Conservation (phyloP, 106 monocot genomes). For the Acorus gramineus region DNA sequence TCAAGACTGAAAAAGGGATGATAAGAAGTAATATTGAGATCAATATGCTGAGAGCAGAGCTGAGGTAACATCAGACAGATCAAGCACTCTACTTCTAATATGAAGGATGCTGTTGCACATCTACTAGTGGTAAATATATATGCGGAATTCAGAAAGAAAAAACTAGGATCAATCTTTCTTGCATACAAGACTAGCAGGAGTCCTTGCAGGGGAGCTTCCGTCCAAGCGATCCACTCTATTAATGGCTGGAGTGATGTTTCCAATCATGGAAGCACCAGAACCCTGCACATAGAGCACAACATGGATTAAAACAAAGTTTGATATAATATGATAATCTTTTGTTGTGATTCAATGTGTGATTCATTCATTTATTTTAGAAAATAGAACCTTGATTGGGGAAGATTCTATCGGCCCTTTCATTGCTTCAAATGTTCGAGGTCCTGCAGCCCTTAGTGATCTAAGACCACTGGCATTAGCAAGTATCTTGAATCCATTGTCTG, state of each 20-base stretch:
- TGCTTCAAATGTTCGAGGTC: constrained; percentile 42
- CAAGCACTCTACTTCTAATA: too few relatives aligned
- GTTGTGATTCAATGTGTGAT: not conserved
- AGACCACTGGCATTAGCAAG: constrained; percentile 72
- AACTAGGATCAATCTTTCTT: not conserved
- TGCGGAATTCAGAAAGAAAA: not conserved
- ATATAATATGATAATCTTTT: too few relatives aligned
- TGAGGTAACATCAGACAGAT: too few relatives aligned
- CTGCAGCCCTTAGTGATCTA: constrained; percentile 38
- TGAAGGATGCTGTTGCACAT: too few relatives aligned
- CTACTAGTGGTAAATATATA: too few relatives aligned
- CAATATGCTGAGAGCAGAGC: too few relatives aligned
- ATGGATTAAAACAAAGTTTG: too few relatives aligned
- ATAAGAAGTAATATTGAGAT: not conserved
- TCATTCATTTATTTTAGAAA: not conserved
- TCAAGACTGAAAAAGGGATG: not conserved
- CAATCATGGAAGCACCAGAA: constrained; percentile 37
- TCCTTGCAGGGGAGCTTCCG: constrained; percentile 58
- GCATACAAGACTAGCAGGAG: constrained; percentile 47
- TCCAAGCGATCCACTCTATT: constrained; percentile 43
- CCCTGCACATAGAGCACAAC: constrained; percentile 17
- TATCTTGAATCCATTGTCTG: constrained; percentile 75
- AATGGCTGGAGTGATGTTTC: constrained; percentile 39
- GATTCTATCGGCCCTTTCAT: constrained; percentile 46
- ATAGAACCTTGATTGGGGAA: constrained; percentile 28